Evolutionary conservation across 192 early-diverging fungal species (phyloP), one percentile per base, ranked within the genome.

Genomic region (Ambispora gerdemannii): DNA sequence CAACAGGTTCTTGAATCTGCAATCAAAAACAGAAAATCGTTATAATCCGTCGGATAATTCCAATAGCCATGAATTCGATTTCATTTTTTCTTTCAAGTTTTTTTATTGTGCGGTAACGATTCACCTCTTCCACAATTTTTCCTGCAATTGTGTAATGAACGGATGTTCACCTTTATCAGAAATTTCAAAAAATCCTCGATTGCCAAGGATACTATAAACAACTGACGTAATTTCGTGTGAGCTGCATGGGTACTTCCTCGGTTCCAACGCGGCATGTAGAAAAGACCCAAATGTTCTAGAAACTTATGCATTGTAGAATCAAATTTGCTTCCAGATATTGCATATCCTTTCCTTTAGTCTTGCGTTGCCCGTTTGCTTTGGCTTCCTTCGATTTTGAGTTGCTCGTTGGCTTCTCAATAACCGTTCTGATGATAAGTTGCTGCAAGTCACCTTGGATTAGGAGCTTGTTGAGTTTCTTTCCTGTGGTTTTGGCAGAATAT

Each of bases 221-320:
- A 30, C 50, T 66, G 47, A 30, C 64, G 64, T 31, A 66, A 31
- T 66, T 66, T 66, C 50, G 31, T 66, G 27, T 2, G 10, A n/a
- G 63, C 17, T 13, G 50, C 49, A 3, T 15, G 3, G 11, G 64
- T 50, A 31, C 27, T 50, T 50, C 15, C 27, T 66, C 47, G n/a
- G 4, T 28, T 3, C 47, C 64, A 35, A n/a, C n/a, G 27, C 64
- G 38, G n/a, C 20, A 27, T 43, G n/a, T 19, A 30, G 49, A 20
- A 10, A 66, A 66, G 2, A 3, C 22, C 4, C 20, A 28, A 6
- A 30, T 17, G 24, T 30, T 33, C 3, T 31, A 66, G 8, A 11
- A 66, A 31, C 19, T 51, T 4, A 3, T 51, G 6, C 0, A 30
- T 30, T 32, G 25, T 66, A 3, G 2, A 15, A 32, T 0, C 13